Evolutionary conservation across 768 basidiomycete genomes (phyloP).

Genomic region (Cystobasidium ongulense): DNA sequence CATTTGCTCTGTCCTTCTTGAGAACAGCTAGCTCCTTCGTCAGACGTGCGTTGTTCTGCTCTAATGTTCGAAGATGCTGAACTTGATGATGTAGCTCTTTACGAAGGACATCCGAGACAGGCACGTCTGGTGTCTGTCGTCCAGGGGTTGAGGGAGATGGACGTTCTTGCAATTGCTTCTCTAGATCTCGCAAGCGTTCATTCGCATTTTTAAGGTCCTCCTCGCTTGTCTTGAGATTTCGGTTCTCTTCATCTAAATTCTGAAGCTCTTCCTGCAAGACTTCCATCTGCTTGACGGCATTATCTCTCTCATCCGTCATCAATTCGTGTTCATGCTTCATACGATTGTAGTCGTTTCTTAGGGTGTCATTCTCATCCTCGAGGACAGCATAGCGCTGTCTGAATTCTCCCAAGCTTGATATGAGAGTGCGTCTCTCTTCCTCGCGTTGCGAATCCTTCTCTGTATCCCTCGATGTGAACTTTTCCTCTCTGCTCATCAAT

Average conservation of each 20-base stretch:
- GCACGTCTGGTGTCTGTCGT: not conserved
- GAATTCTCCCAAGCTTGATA: conserved; percentile 14
- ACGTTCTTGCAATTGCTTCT: not conserved
- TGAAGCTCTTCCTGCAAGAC: conserved; percentile 23
- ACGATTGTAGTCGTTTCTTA: not conserved
- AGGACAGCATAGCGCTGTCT: conserved; percentile 13
- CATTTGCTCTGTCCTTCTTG: conserved; percentile 37
- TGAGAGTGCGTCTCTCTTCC: not conserved
- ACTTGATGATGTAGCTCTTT: conserved; percentile 37
- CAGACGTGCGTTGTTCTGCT: conserved; percentile 39
- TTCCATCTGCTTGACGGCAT: conserved; percentile 14
- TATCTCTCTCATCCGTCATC: not conserved
- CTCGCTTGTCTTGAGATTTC: not conserved
- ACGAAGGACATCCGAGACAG: conserved; percentile 17
- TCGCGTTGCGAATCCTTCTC: not conserved
- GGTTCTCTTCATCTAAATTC: conserved; percentile 29
- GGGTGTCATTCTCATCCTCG: conserved; percentile 24
- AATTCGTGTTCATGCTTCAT: conserved; percentile 11
- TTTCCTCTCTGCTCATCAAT: conserved; percentile 12
- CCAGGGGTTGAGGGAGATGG: not conserved
- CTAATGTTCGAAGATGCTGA: conserved; percentile 37
- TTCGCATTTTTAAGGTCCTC: not conserved
- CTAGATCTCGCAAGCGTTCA: conserved; percentile 5
- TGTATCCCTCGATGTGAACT: conserved; percentile 2
- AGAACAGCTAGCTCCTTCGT: conserved; percentile 36